phyloP scores from a whole-genome alignment of 345 rosid genomes.

The Adansonia digitata region DNA sequence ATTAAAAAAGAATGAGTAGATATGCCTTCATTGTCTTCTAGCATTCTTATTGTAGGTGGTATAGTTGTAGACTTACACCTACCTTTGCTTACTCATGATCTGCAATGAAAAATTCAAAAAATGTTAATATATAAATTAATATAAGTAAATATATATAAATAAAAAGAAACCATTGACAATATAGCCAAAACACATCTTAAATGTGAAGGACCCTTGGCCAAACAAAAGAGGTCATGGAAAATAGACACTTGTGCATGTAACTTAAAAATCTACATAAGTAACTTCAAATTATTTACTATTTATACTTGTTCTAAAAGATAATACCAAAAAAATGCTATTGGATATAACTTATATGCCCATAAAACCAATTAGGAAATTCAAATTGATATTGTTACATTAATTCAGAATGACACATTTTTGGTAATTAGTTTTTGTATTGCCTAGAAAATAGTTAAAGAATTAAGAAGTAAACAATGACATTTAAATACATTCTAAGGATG shows the following conservation, averaged over 20 bases:
- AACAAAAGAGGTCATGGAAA: neutral
- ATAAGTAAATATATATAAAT: too few relatives aligned
- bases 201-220: neutral
- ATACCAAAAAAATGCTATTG: neutral
- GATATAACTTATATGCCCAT: neutral
- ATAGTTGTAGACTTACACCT: too few relatives aligned
- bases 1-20: too few relatives aligned
- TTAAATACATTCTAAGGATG: neutral
- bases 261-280: neutral
- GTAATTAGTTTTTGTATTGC: neutral
- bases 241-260: neutral
- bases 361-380: neutral
- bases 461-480: neutral
- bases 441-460: neutral
- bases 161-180: too few relatives aligned
- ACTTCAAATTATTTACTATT: neutral
- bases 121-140: too few relatives aligned
- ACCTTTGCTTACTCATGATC: too few relatives aligned
- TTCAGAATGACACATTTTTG: neutral
- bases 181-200: too few relatives aligned
- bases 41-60: too few relatives aligned
- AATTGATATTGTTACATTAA: neutral
- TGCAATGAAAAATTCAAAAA: too few relatives aligned
- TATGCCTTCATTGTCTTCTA: too few relatives aligned
- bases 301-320: neutral